Base-by-base conservation (phyloP, 1,139 yeast species). In the Neolecta irregularis region DNA sequence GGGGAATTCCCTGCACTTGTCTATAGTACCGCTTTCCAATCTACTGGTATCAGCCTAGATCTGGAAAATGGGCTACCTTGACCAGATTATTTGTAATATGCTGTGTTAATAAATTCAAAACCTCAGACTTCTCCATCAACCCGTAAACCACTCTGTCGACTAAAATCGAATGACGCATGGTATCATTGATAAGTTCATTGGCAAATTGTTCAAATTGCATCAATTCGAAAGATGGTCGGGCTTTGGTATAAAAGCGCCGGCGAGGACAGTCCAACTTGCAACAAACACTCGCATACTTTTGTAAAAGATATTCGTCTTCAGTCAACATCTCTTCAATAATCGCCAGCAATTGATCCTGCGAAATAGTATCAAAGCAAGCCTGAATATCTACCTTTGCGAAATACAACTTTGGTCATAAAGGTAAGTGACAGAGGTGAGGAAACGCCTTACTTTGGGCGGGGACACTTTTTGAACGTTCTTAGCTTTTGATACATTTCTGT, bases 371-470 rank as follows among this genome's bases (percentile, higher is more conserved):
- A 50, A 74, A 88, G 40, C 95, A 83, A 11, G 74, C 66, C 39
- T 65, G 64, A 49, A 80, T 72, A 51, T 88, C 98, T 49, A 81
- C 77, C 46, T 79, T 80, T 24, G 76, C 60, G 28, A 69, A 65
- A 48, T 60, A 67, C 1, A 75, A 47, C 7, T 47, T 39, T 0
- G 71, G 72, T 1, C 65, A 18, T 1, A 6, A 7, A 16, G 12
- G 12, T 28, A 28, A 20, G 3, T 20, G 20, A 26, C 0, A 34
- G 11, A 28, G 33, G 6, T 13, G 12, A 9, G n/a, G 29, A 16
- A 11, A 36, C 6, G 17, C 22, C 15, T 34, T 21, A 21, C 44
- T 39, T 32, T 9, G 43, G 26, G 23, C 43, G 26, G 22, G 46
- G 32, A 17, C 45, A 45, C 8, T 21, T 41, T 38, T 13, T 33